Evolutionary conservation across 2,329 filamentous ascomycete species (phyloP).

Genomic region (Colletotrichum tanaceti): DNA sequence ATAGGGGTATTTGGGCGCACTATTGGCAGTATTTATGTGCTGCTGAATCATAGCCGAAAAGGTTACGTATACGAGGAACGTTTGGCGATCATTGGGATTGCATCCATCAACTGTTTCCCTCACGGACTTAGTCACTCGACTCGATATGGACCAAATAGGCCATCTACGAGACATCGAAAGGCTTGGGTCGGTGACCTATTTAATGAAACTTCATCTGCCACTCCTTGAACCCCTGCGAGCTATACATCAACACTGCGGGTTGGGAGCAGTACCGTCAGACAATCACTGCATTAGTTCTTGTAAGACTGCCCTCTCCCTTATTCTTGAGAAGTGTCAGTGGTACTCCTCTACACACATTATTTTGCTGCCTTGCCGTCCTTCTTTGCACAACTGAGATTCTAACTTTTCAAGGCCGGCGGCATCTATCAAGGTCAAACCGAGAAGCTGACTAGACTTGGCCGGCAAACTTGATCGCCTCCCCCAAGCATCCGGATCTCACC

Average conservation of each 20-base stretch:
- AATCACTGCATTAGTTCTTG: neutral
- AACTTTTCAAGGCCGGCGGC: neutral
- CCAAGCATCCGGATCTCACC: neutral
- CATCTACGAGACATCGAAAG: too few relatives aligned
- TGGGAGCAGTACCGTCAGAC: neutral
- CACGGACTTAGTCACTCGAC: too few relatives aligned
- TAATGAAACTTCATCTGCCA: neutral
- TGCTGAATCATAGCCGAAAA: neutral
- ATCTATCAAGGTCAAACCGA: neutral
- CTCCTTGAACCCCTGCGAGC: neutral
- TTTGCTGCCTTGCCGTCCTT: neutral
- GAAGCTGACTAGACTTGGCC: neutral
- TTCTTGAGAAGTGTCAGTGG: neutral
- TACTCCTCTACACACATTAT: too few relatives aligned
- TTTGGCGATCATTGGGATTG: neutral
- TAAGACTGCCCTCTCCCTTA: neutral
- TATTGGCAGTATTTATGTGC: neutral
- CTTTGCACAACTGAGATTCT: neutral
- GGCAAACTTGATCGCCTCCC: too few relatives aligned
- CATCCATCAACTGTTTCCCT: too few relatives aligned
- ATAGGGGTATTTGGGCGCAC: neutral
- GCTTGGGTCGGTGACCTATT: neutral
- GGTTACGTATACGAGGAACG: neutral
- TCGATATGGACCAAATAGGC: too few relatives aligned
- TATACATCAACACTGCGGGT: too few relatives aligned